Evolutionary conservation across 106 monocot genomes (phyloP), one percentile per base, ranked within the genome.

Genomic region (Dendrobium catenatum): DNA sequence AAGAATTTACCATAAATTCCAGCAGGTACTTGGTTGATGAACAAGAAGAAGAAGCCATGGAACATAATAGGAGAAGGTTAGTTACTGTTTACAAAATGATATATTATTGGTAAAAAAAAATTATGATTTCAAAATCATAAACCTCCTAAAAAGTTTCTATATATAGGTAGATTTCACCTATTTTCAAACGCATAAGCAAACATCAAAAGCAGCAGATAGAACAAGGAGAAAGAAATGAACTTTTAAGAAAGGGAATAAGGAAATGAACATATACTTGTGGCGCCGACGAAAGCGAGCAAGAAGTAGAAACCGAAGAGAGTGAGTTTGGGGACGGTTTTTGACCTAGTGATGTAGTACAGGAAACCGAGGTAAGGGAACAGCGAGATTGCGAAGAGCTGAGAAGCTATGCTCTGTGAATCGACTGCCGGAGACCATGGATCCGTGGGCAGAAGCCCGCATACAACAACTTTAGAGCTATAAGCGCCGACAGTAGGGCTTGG

Each of bases 291-390:
- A 43, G 92, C 93, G 19, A 95, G 98, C 75, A 99, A 77, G 88
- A 99, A 99, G 79, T 99, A 99, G 87, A 99, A 99, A 9, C 98
- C 98, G 55, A 99, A 89, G 77, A 99, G 95, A 44, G 98, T 99
- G 84, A 98, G 94, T 68, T 89, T 91, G 16, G 94, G 97, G 51
- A 92, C 84, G 22, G 94, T 91, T 55, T 94, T 92, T 68, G 97
- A 98, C 81, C 85, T 88, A 79, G 97, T 93, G 85, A 98, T 89
- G 94, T 87, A 98, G 84, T 94, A 98, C 54, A 98, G 81, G 87
- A 98, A 98, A 17, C 90, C 97, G 42, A 94, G 67, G 84, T 94
- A 98, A 47, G 97, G 97, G 80, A 98, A 88, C 49, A 98, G 91
- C 27, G 98, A 99, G 41, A 81, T 84, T 5, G 98, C 98, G 77